Conservation (phyloP, 129 eudicot species). For the Apium graveolens region DNA sequence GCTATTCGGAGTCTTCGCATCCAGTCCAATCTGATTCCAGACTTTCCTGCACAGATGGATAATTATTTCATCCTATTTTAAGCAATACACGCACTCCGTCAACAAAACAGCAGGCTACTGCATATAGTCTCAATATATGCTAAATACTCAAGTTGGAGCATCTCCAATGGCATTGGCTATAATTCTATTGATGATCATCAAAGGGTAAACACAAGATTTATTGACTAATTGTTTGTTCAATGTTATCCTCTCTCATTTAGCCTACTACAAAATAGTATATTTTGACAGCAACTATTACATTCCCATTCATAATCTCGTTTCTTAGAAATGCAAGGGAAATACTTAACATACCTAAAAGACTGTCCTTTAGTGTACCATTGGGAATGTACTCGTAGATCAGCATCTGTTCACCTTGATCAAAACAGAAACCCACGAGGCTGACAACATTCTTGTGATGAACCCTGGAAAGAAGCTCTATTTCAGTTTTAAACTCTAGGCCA, state of each 20-base stretch:
- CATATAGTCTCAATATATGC: too few species aligned
- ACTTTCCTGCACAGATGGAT: constrained; percentile 27
- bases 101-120: not conserved
- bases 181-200: not conserved
- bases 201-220: not conserved
- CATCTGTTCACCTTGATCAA: constrained; percentile 72
- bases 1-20: constrained; percentile 38
- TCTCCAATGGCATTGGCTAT: too few species aligned
- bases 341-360: constrained; percentile 41
- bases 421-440: constrained; percentile 65
- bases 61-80: not conserved
- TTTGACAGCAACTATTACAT: not conserved
- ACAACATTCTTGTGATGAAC: constrained; percentile 77
- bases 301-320: not conserved
- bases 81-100: not conserved
- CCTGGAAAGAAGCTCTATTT: constrained; percentile 69
- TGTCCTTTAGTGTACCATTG: constrained; percentile 45
- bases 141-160: too few species aligned
- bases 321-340: not conserved
- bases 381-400: constrained; percentile 55
- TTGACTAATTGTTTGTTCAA: not conserved
- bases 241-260: not conserved
- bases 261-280: not conserved
- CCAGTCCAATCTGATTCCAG: constrained; percentile 41
- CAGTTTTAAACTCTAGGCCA: constrained; percentile 65